phyloP scores from a whole-genome alignment of 2,329 filamentous ascomycete species.

The Cladosporium halotolerans region DNA sequence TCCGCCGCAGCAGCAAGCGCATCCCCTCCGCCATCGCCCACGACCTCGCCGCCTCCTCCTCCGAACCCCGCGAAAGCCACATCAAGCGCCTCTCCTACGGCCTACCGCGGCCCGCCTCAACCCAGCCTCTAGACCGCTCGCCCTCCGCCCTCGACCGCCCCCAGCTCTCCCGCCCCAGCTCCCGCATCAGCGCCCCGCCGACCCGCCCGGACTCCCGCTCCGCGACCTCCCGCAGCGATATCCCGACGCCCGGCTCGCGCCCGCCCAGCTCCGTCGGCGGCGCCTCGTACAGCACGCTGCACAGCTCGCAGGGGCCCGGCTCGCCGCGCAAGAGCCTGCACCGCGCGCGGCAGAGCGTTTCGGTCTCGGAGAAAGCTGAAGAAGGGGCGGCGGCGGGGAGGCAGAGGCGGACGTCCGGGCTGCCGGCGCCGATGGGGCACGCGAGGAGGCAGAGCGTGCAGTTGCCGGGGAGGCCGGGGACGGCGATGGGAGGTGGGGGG shows the following conservation, averaged over 20 bases:
- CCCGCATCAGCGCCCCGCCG: conserved; percentile 53
- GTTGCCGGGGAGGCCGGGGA: conserved; percentile 17
- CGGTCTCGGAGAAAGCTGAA: conserved; percentile 35
- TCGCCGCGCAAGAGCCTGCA: conserved; percentile 18
- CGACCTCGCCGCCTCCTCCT: conserved; percentile 2
- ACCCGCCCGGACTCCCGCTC: conserved; percentile 45
- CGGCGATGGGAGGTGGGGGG: conserved; percentile 28
- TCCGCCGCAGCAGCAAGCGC: conserved; percentile 63
- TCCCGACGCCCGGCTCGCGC: conserved; percentile 6
- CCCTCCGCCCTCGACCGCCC: conserved; percentile 18
- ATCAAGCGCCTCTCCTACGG: conserved; percentile 48
- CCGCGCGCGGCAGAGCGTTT: conserved; percentile 22
- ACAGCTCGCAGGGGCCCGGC: conserved; percentile 1
- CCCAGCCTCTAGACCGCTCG: conserved; percentile 20
- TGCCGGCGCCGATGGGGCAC: conserved; percentile 43
- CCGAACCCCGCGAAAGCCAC: conserved; percentile 20
- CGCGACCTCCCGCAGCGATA: conserved; percentile 66
- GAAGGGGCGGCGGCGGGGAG: conserved; percentile 6
- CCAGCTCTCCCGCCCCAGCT: conserved; percentile 61
- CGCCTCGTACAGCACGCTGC: conserved; percentile 36
- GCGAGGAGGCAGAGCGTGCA: conserved; percentile 16
- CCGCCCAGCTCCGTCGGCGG: conserved; percentile 35
- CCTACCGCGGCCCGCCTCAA: conserved; percentile 22
- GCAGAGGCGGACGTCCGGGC: conserved; percentile 36
- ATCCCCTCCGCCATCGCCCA: conserved; percentile 34